Evolutionary conservation across 495 filamentous ascomycete species (phyloP).

Genomic region (Melanomma pulvis-pyrius): DNA sequence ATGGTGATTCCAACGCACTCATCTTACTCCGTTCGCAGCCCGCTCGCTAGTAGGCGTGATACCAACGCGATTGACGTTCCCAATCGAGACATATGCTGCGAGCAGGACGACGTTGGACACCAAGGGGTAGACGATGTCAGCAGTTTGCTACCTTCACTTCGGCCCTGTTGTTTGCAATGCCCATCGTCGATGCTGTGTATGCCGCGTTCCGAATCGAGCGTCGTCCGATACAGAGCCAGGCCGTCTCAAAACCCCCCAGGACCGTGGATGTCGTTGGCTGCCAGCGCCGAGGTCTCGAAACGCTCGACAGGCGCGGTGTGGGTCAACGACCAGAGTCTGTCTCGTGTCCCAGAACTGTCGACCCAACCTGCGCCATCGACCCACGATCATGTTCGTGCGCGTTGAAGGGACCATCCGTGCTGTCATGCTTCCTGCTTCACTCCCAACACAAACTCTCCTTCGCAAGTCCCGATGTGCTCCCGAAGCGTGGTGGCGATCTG

Average conservation of each 20-base stretch:
- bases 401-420: neutral
- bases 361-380: neutral
- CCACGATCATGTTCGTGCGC: neutral
- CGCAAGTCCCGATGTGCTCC: neutral
- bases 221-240: neutral
- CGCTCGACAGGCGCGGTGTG: constrained; percentile 5
- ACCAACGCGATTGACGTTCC: neutral
- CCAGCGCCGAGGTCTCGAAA: constrained; percentile 20
- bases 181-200: neutral
- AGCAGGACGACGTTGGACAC: neutral
- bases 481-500: neutral
- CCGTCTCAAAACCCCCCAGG: neutral
- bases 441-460: neutral
- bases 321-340: neutral
- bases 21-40: neutral
- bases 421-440: neutral
- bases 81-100: neutral
- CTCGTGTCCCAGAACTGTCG: neutral
- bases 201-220: neutral
- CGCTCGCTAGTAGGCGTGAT: neutral
- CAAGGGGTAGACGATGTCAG: neutral
- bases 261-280: constrained; percentile 11
- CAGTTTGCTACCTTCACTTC: neutral
- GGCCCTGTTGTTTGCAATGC: neutral
- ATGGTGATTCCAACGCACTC: neutral